Evolutionary conservation across 2,329 filamentous ascomycete species (phyloP), one percentile per base, ranked within the genome.

Genomic region (Ophiostoma angusticollis): DNA sequence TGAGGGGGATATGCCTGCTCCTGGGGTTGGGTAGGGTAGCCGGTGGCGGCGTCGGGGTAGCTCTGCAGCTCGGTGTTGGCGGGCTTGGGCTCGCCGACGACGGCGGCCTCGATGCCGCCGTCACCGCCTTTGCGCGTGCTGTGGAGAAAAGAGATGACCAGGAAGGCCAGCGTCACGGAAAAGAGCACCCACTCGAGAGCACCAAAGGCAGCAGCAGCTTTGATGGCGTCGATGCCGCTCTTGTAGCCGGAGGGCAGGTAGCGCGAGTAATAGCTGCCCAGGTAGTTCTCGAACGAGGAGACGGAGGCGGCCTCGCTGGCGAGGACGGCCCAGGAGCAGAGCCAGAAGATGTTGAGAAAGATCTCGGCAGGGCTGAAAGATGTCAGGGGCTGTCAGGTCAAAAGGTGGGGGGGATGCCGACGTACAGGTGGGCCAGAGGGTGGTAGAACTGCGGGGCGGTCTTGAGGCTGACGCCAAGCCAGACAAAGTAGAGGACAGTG

Each of bases 141-240:
- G 14, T 35, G 29, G 19, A 42, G 14, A 9, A 42, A 42, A 28
- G 36, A 28, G 9, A 39, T 16, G 7, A 36, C 40, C 7, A 42
- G 24, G 23, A 32, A 39, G 8, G 18, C 42, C 4, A 47, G 42
- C 1, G 48, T 45, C 14, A 47, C 38, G 31, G 37, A 17, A 18
- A 50, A 49, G 1, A 49, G 43, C 8, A 50, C 31, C 47, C 47
- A 50, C 19, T 42, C 33, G 17, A 50, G 35, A 4, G 48, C 48
- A 3, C 48, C 48, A 7, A 50, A 31, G 6, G 25, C 48, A 14
- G 48, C 45, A 1, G 48, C 28, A 8, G 47, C 48, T 39, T 50
- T 50, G 42, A 49, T 33, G 35, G 42, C 45, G 38, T 42, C 32
- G 24, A 47, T 13, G 13, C 42, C 48, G 27, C 14, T 35, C 16